Evolutionary conservation across 345 rosid genomes (phyloP), one percentile per base, ranked within the genome.

Genomic region (Chamaenerion angustifolium): DNA sequence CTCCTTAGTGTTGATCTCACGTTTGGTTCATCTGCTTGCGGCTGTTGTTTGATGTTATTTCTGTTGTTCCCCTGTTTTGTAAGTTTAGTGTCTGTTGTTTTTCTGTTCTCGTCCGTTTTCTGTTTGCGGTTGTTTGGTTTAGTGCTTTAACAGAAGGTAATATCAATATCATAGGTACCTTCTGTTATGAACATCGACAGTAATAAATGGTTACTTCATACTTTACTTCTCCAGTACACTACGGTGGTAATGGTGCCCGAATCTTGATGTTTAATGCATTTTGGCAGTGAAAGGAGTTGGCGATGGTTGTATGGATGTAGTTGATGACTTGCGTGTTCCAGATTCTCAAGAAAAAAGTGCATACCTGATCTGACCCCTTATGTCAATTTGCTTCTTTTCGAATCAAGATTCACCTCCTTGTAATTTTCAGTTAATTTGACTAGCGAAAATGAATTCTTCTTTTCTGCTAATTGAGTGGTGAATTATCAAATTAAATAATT

Each of bases 131-230:
- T n/a, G n/a, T n/a, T n/a, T n/a, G n/a, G n/a, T n/a, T n/a, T n/a
- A n/a, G n/a, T n/a, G n/a, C n/a, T n/a, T n/a, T n/a, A n/a, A n/a
- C n/a, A n/a, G n/a, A 31, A 37, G 58, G 71, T 10, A 77, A 43
- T 25, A 69, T 79, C 52, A 63, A 50, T 56, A 70, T 77, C 47
- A 64, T 77, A 62, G 86, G 94, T 78, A 59, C 14, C 14, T 11
- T 11, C 18, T 11, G 50, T 17, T 45, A 16, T 21, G 14, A 48
- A 7, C n/a, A 23, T 48, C 17, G 9, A 1, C 12, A 12, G 11
- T 1, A 9, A 48, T 18, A 19, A 15, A 46, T 46, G 12, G 16
- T 1, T 10, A 17, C 15, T 19, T 48, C 12, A 48, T 48, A 1
- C 16, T 44, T n/a, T n/a, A n/a, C 16, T 44, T 44, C 13, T 12